A percentile compares a stretch with the other conserved stretches of the same genome.
These are phyloP conservation scores for Lyophyllum semitale DNA, from an alignment of 768 basidiomycete species.

Conservation along the genomic window DNA sequence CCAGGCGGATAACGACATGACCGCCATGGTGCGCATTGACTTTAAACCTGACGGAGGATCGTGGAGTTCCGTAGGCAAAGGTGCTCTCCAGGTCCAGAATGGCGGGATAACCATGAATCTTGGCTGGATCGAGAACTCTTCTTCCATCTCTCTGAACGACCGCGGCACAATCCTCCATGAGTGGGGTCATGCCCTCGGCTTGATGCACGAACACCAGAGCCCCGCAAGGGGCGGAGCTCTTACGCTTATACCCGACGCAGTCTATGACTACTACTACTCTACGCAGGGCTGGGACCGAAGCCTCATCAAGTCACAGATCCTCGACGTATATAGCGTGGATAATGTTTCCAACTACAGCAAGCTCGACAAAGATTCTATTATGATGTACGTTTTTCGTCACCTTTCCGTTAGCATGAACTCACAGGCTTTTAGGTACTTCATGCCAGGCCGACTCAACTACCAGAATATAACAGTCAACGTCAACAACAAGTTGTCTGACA, in stretches of 20 bases:
- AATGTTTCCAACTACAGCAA: slow-evolving; percentile 8
- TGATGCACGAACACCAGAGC: slow-evolving; percentile 28
- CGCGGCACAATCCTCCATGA: slow-evolving; percentile 25
- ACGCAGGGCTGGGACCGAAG: slow-evolving; percentile 4
- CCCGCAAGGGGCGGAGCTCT: slow-evolving; percentile 18
- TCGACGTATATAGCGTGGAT: slow-evolving; percentile 6
- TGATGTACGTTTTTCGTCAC: background rate
- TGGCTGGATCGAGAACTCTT: slow-evolving; percentile 13
- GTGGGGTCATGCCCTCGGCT: slow-evolving; percentile 26
- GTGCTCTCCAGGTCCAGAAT: background rate
- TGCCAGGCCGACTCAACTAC: slow-evolving; percentile 3
- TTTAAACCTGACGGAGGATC: slow-evolving; percentile 12
- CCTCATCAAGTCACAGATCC: slow-evolving; percentile 8
- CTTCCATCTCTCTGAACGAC: slow-evolving; percentile 7
- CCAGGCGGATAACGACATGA: background rate
- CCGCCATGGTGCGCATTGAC: slow-evolving; percentile 14
- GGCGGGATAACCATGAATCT: slow-evolving; percentile 18
- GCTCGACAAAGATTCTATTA: slow-evolving; percentile 5
- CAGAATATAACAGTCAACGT: background rate
- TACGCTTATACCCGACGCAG: slow-evolving; percentile 15
- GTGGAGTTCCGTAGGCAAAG: slow-evolving; percentile 19
- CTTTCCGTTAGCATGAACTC: background rate
- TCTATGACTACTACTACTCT: slow-evolving; percentile 6
- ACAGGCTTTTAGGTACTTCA: slow-evolving; percentile 5
- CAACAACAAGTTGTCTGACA: slow-evolving; percentile 3